Base-by-base conservation (phyloP, 441 rosid species). In the Brassica hybrid region DNA sequence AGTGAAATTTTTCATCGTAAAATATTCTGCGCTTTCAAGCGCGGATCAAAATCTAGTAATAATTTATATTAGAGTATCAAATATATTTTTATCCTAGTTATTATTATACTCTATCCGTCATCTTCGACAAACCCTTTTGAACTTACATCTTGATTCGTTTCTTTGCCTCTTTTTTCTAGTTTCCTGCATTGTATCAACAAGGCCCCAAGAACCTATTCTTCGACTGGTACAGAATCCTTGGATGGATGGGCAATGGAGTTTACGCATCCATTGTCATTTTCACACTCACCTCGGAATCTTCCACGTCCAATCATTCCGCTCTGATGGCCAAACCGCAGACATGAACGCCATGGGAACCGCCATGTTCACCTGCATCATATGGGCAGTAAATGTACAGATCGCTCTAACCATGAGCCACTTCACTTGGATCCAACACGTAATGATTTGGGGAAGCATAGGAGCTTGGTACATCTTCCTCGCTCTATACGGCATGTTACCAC, bases 171-270 rank as follows among this genome's bases (percentile, higher is more conserved):
- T 69, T 41, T 54, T 54, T 78, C 66, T 88, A 96, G 99, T 96
- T 96, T 83, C 99, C 99, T 41, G 97, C 99, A 52, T 65, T 96
- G 71, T 96, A 96, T 76, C 99, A 96, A 79, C 99, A 96, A 86
- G 99, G 99, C 57, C 97, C 94, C 30, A 87, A 81, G 72, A 96
- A 96, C 80, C 76, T 96, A 77, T 96, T 94, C 80, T 96, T 96
- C 10, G 97, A 94, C 85, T 94, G 99, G 98, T 80, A 79, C 71
- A 83, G 97, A 74, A 94, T 96, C 81, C 66, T 94, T 1, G 98
- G 98, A 30, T 94, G 98, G 98, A 92, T 96, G 90, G 91, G 85
- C 21, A 96, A 96, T 4, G 98, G 98, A 72, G 85, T 96, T 21
- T 88, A 88, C 54, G 83, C 97, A 68, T 96, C 99, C 16, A 57